These are phyloP conservation scores for Talaromyces albobiverticillius DNA, from an alignment of 2,329 filamentous ascomycete genomes.

Conservation along the genomic window DNA sequence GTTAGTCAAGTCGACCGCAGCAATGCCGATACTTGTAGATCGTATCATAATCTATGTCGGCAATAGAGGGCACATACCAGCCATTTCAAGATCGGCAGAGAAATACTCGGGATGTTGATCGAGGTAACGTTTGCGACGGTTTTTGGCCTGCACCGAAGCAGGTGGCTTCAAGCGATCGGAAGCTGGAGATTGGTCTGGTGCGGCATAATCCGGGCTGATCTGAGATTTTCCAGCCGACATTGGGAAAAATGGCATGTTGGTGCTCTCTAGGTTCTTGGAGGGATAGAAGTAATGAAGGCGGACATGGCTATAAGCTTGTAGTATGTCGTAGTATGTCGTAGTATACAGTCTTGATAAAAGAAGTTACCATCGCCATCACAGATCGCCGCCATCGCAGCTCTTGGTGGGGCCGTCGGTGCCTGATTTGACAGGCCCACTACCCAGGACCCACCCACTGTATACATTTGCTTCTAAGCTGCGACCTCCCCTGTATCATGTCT, in stretches of 20 bases:
- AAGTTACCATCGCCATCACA: too few relatives aligned
- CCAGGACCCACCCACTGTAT: background rate
- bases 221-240: constrained; percentile 5
- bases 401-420: background rate
- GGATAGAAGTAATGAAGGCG: background rate
- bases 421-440: background rate
- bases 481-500: too few relatives aligned
- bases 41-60: constrained; percentile 12
- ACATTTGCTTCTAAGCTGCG: too few relatives aligned
- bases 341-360: too few relatives aligned
- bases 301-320: background rate
- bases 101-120: constrained; percentile 72
- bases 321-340: too few relatives aligned
- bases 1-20: constrained; percentile 21
- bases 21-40: background rate
- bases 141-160: constrained; percentile 59
- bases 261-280: background rate
- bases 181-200: background rate
- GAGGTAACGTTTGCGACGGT: constrained; percentile 74
- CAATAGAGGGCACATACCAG: constrained; percentile 46
- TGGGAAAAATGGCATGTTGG: constrained; percentile 13
- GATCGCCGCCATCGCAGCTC: background rate
- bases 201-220: background rate
- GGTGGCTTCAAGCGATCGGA: constrained; percentile 27
- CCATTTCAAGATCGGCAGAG: constrained; percentile 59